Evolutionary conservation across 2,329 filamentous ascomycete genomes (phyloP), one percentile per base, ranked within the genome.

Genomic region (Cordyceps cateniannulata): DNA sequence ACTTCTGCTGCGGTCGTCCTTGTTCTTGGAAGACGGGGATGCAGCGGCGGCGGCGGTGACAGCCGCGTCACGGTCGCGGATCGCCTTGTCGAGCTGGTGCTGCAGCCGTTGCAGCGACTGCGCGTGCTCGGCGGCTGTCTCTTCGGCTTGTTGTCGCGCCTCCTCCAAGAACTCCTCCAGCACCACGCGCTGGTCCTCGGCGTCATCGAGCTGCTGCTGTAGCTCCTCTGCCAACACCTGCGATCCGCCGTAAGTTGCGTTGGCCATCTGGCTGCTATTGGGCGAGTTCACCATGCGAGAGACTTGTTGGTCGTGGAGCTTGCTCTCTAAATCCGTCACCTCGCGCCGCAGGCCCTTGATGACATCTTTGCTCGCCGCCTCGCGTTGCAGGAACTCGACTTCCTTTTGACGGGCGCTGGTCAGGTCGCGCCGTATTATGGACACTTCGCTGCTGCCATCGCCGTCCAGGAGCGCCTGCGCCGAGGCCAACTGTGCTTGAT

Each of bases 371-470:
- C 88, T 83, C 7, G 81, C 72, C 10, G 80, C 76, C 67, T 90
- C 88, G n/a, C 85, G 84, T 66, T 89, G 83, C 32, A 87, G 73
- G 56, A 85, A 80, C 20, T 85, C 81, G 18, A 83, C 80, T 65
- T 91, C 88, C 65, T 85, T 87, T 67, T 85, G 81, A n/a, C 86
- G 81, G 5, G 86, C 82, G 35, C 81, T 80, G 1, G 83, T 79
- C 7, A 91, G 76, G 66, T 87, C 86, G 47, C 82, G 82, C 25
- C 84, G 84, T 45, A 90, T 76, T 25, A 83, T 70, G 10, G 83
- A 85, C 20, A 89, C 66, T 63, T 89, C 85, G 63, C 77, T 75
- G 63, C 75, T 75, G 20, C 77, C 79, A 32, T 79, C 77, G 16
- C 65, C 67, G 44, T 72, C 72, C 3, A 72, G 71, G n/a, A 71